phyloP scores from a whole-genome alignment of 768 basidiomycete genomes.

The Mrakia gelida region DNA sequence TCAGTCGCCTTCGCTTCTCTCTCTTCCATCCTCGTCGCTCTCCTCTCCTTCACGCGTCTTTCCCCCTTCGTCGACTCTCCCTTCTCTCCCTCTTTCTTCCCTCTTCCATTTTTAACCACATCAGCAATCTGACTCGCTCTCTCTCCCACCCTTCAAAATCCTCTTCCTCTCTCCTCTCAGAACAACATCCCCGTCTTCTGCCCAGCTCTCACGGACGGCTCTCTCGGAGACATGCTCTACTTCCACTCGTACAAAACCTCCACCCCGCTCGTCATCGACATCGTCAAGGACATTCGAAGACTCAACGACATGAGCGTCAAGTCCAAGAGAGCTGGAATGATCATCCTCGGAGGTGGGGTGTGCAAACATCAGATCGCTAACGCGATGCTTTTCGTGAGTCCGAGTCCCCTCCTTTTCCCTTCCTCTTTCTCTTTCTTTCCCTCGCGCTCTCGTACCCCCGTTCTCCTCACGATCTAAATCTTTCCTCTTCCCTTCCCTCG shows the following conservation, averaged over 20 bases:
- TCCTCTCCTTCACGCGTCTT: conserved; percentile 35
- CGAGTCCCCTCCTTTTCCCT: background rate
- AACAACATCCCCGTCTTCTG: conserved; percentile 99
- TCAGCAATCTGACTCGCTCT: too few species aligned
- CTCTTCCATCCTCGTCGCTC: background rate
- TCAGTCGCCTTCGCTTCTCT: conserved; percentile 47
- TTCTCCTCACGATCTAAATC: background rate
- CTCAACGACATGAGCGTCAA: conserved; percentile 84
- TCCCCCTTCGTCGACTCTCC: background rate
- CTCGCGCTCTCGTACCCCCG: background rate
- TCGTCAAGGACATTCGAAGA: conserved; percentile 85
- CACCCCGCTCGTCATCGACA: conserved; percentile 68
- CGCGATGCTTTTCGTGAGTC: conserved; percentile 89
- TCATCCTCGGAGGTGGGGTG: conserved; percentile 93
- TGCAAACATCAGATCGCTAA: conserved; percentile 99
- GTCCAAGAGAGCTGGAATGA: conserved; percentile 94
- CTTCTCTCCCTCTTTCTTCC: background rate
- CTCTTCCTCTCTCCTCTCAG: conserved; percentile 48
- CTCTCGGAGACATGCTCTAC: conserved; percentile 98
- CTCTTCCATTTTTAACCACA: background rate
- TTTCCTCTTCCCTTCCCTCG: background rate
- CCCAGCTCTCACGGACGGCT: conserved; percentile 95
- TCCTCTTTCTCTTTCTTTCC: background rate
- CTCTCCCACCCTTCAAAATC: too few species aligned
- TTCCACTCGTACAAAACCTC: conserved; percentile 66